Evolutionary conservation across 73 alveolate genomes (phyloP).

Genomic region (Effrenium voratum): DNA sequence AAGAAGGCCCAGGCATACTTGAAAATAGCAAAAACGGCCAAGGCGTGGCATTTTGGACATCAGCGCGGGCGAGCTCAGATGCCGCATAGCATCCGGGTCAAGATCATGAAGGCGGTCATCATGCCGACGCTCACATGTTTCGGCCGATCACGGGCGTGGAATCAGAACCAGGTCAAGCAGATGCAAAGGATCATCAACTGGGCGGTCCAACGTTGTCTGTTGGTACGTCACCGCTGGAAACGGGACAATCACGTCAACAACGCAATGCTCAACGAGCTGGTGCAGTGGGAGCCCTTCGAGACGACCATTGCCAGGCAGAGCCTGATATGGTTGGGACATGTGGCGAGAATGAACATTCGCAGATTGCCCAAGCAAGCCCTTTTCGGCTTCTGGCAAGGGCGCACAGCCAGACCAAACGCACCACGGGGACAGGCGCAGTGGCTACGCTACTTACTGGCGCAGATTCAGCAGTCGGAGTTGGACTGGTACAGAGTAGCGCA

Average conservation of each 20-base stretch:
- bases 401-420: background rate
- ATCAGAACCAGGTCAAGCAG: background rate
- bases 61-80: background rate
- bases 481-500: constrained; percentile 36
- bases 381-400: background rate
- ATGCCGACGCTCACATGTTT: background rate
- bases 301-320: background rate
- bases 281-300: constrained; percentile 3
- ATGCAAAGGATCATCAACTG: background rate
- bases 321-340: background rate
- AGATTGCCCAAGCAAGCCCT: constrained; percentile 1
- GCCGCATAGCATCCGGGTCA: background rate
- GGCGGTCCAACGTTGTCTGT: background rate
- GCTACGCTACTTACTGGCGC: background rate
- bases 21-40: background rate
- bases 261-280: background rate
- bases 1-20: background rate
- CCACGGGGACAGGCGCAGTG: background rate
- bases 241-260: background rate
- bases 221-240: background rate
- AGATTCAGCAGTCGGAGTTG: background rate
- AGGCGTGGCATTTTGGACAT: background rate
- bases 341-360: background rate
- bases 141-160: constrained; percentile 13
- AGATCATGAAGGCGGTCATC: background rate